These are phyloP conservation scores for Scheffersomyces lignicola DNA, from an alignment of 1,139 yeast species.

Conservation along the genomic window DNA sequence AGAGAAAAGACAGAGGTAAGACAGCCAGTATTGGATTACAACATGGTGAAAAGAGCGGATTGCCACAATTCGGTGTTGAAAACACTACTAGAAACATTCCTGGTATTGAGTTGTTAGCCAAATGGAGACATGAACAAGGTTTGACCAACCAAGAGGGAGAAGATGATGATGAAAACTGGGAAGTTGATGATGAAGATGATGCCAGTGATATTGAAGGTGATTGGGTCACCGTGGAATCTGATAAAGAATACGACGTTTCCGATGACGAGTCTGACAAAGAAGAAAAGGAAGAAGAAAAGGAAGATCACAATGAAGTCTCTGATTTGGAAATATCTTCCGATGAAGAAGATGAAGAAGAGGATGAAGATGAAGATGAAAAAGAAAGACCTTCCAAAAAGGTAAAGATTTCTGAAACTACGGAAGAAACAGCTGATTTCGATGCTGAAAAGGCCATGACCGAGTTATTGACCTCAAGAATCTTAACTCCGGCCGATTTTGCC, in stretches of 20 bases:
- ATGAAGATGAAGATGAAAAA: constrained; percentile 36
- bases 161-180: constrained; percentile 44
- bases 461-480: constrained; percentile 69
- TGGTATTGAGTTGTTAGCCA: constrained; percentile 84
- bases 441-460: constrained; percentile 55
- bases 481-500: constrained; percentile 97
- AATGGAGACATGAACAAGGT: constrained; percentile 81
- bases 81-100: constrained; percentile 63
- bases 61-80: constrained; percentile 76
- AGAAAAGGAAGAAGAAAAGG: constrained; percentile 17
- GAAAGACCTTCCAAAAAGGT: constrained; percentile 27
- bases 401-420: constrained; percentile 22
- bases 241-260: constrained; percentile 54
- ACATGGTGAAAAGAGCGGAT: constrained; percentile 45
- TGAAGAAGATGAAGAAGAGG: constrained; percentile 30
- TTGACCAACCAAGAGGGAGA: constrained; percentile 42
- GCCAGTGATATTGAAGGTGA: constrained; percentile 63
- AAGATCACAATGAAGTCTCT: constrained; percentile 36
- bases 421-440: constrained; percentile 20
- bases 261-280: constrained; percentile 47
- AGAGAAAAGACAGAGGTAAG: constrained; percentile 89
- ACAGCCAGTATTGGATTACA: constrained; percentile 78
- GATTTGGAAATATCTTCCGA: constrained; percentile 33
- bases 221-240: constrained; percentile 61
- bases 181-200: constrained; percentile 32